Evolutionary conservation across 495 filamentous ascomycete species (phyloP).

Genomic region (Thozetella sp.): DNA sequence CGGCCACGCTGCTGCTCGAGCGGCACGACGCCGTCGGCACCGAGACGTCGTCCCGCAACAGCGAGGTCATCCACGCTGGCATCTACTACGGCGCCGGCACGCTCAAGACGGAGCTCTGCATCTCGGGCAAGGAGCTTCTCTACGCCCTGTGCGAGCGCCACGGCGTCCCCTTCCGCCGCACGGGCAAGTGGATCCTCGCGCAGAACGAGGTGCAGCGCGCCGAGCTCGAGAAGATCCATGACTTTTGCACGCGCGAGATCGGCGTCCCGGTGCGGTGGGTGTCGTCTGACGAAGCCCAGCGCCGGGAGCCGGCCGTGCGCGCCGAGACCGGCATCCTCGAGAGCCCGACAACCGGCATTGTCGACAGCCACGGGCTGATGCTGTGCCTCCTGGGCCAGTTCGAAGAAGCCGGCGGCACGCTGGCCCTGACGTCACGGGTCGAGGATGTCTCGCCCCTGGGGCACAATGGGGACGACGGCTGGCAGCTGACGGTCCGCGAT

Average conservation of each 20-base stretch:
- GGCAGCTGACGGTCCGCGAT: constrained; percentile 45
- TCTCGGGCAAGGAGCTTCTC: constrained; percentile 72
- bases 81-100: constrained; percentile 82
- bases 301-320: constrained; percentile 72
- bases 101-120: constrained; percentile 84
- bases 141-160: constrained; percentile 75
- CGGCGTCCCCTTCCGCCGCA: constrained; percentile 69
- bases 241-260: constrained; percentile 60
- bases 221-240: constrained; percentile 65
- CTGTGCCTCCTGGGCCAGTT: constrained; percentile 71
- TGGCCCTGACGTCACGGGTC: constrained; percentile 67
- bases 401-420: constrained; percentile 74
- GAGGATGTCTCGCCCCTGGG: constrained; percentile 58
- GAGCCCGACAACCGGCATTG: constrained; percentile 82
- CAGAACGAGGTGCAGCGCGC: constrained; percentile 72
- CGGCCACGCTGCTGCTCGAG: constrained; percentile 80
- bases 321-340: constrained; percentile 79
- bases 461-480: constrained; percentile 52
- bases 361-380: constrained; percentile 89
- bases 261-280: constrained; percentile 77
- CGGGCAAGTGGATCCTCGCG: constrained; percentile 94
- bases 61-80: constrained; percentile 95
- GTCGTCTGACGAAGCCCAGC: constrained; percentile 54
- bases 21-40: constrained; percentile 76
- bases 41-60: constrained; percentile 92